Evolutionary conservation across 2,329 filamentous ascomycete genomes (phyloP).

Genomic region (Raffaelea ambrosiae): DNA sequence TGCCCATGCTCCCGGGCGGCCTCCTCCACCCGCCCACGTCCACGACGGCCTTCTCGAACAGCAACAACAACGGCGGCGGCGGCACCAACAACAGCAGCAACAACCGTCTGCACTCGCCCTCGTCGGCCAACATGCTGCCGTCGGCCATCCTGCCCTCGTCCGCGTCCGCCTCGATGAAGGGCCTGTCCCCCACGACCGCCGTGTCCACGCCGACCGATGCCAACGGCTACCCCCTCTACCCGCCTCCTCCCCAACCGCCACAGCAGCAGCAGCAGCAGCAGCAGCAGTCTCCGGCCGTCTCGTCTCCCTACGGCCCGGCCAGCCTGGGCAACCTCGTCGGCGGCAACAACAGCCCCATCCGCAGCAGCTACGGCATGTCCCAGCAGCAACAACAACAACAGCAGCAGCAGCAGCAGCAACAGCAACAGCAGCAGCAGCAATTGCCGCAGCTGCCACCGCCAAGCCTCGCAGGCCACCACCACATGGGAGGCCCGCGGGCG

Average conservation of each 20-base stretch:
- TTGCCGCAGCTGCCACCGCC: conserved; percentile 3
- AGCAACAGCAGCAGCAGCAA: background rate
- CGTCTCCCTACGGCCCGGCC: background rate
- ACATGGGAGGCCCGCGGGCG: too few species aligned
- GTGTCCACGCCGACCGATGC: background rate
- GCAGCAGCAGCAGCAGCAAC: background rate
- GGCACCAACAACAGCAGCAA: conserved; percentile 4
- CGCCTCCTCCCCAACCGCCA: too few species aligned
- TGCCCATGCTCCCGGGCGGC: background rate
- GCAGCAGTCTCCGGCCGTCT: background rate
- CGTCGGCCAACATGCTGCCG: background rate
- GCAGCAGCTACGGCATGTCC: background rate
- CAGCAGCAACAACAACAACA: background rate
- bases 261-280: too few species aligned
- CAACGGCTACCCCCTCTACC: conserved; percentile 1
- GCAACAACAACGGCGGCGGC: background rate
- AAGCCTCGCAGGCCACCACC: background rate
- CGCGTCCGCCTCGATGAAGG: background rate
- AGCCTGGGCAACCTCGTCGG: conserved; percentile 5
- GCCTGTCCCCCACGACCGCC: background rate
- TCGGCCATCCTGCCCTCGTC: background rate
- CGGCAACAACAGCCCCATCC: background rate
- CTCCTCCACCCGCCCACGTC: conserved; percentile 8
- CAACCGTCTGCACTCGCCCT: conserved; percentile 6
- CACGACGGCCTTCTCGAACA: conserved; percentile 1